Evolutionary conservation across 805 yeast species (phyloP).

Genomic region (Dipodascopsis uninucleata): DNA sequence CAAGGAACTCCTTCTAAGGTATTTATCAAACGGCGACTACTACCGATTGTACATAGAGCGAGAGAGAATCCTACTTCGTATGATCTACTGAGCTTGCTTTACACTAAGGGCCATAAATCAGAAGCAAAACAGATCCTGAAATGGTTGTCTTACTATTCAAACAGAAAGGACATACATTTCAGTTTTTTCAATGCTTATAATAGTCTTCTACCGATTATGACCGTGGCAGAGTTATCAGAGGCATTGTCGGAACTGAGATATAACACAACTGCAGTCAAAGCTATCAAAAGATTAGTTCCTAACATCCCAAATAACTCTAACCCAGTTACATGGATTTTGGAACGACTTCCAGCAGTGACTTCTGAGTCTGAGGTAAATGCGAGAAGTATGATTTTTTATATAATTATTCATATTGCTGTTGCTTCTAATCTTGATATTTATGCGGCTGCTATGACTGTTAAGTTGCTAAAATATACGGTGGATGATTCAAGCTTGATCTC

Average conservation of each 20-base stretch:
- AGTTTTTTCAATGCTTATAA: neutral
- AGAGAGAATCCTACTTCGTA: constrained; percentile 11
- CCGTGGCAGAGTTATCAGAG: neutral
- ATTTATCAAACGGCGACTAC: no score
- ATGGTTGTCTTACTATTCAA: neutral
- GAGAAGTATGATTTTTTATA: constrained; percentile 4
- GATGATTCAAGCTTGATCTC: neutral
- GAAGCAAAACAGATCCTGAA: neutral
- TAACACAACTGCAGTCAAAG: neutral
- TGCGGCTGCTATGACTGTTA: constrained; percentile 11
- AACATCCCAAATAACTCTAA: neutral
- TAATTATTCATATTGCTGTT: constrained; percentile 15
- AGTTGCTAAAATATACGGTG: constrained; percentile 1
- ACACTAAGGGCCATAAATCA: neutral
- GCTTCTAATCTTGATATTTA: constrained; percentile 6
- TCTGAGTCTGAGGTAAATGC: constrained; percentile 4
- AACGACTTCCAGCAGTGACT: constrained; percentile 7
- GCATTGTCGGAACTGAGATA: neutral
- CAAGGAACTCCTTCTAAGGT: no score
- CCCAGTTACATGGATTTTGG: constrained; percentile 11
- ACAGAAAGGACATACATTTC: neutral
- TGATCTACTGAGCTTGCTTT: constrained; percentile 8
- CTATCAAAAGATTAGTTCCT: neutral
- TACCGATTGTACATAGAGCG: constrained; percentile 18
- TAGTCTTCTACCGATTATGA: no score